These are phyloP conservation scores for Penicillium steckii DNA, from an alignment of 495 filamentous ascomycete species.

Conservation along the genomic window DNA sequence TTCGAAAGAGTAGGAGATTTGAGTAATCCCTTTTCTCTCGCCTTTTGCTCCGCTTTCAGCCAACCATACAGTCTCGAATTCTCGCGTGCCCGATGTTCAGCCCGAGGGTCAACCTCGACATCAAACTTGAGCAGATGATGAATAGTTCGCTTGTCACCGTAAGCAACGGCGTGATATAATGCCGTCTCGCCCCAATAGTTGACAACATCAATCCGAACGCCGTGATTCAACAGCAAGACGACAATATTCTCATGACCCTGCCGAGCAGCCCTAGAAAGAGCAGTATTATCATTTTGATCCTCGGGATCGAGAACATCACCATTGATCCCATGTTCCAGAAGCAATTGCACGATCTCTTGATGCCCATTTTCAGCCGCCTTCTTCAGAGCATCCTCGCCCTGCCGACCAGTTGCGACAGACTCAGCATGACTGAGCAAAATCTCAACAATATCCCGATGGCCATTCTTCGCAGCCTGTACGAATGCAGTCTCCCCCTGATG, in stretches of 20 bases:
- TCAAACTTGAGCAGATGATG: not conserved
- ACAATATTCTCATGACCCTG: not conserved
- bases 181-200: not conserved
- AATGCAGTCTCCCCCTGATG: not conserved
- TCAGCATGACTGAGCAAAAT: not conserved
- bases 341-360: not conserved
- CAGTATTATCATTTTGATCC: not conserved
- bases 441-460: not conserved
- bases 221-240: not conserved
- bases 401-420: not conserved
- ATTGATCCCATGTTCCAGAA: not conserved
- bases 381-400: not conserved
- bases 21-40: not conserved
- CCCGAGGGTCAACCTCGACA: not conserved
- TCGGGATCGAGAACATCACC: not conserved
- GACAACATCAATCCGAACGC: not conserved
- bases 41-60: not conserved
- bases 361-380: not conserved
- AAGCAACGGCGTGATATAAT: not conserved
- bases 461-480: not conserved
- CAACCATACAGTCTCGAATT: not conserved
- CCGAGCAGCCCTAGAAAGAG: not conserved
- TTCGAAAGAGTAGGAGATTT: not conserved
- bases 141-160: not conserved
- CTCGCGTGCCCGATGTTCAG: not conserved